Percentiles rank a stretch among this genome's conserved stretches.
phyloP scores from a whole-genome alignment of 169 alveolate species.

The Theileria equi region DNA sequence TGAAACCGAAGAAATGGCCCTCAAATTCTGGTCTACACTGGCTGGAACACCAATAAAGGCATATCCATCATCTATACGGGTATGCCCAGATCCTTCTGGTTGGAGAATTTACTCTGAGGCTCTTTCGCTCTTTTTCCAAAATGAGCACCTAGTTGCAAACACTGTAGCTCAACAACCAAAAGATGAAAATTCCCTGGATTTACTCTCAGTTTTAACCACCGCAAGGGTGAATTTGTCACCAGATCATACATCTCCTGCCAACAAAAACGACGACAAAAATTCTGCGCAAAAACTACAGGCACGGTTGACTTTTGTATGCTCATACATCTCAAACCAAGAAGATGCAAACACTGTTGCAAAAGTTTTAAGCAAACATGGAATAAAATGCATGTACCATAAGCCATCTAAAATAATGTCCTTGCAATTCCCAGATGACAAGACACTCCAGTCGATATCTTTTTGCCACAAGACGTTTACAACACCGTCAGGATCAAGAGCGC shows the following conservation, averaged over 20 bases:
- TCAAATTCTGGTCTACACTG: conserved; percentile 56
- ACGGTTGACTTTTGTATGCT: conserved; percentile 39
- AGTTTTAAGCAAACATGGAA: conserved; percentile 29
- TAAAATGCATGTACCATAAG: conserved; percentile 64
- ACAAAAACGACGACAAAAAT: conserved; percentile 11
- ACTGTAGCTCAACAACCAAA: background rate
- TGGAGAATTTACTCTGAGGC: conserved; percentile 68
- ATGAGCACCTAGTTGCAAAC: conserved; percentile 2
- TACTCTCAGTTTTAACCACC: conserved; percentile 50
- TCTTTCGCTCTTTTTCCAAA: conserved; percentile 36
- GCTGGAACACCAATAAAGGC: conserved; percentile 41
- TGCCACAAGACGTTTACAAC: conserved; percentile 40
- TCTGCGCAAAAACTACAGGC: conserved; percentile 6
- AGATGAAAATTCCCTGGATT: conserved; percentile 31
- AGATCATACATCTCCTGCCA: background rate
- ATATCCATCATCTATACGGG: conserved; percentile 50
- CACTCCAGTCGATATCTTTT: conserved; percentile 29
- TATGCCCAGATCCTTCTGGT: conserved; percentile 67
- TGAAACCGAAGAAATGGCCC: conserved; percentile 40
- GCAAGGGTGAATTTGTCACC: conserved; percentile 1
- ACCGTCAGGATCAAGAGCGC: conserved; percentile 56
- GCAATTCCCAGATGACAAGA: conserved; percentile 58
- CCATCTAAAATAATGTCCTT: conserved; percentile 63
- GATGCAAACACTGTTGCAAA: conserved; percentile 51
- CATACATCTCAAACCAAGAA: conserved; percentile 33